A percentile compares a stretch with the other conserved stretches of the same genome.
phyloP scores from a whole-genome alignment of 176 grass and related monocot species.

The Ampelocalamus luodianensis region DNA sequence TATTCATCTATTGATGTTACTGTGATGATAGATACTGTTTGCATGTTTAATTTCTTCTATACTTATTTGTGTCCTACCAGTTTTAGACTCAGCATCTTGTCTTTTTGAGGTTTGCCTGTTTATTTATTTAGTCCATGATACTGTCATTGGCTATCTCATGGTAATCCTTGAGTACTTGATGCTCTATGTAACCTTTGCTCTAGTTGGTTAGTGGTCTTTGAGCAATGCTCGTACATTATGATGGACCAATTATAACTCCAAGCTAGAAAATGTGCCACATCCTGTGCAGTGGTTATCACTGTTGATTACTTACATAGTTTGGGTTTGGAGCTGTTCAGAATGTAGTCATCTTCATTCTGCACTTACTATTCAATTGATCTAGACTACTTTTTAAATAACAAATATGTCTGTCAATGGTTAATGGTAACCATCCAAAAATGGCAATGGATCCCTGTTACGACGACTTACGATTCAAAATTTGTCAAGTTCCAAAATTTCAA shows the following conservation, averaged over 20 bases:
- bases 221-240: neutral
- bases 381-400: neutral
- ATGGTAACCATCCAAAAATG: neutral
- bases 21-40: slow-evolving; percentile 29
- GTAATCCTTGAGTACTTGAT: slow-evolving; percentile 19
- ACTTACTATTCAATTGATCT: neutral
- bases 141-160: slow-evolving; percentile 23
- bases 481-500: neutral
- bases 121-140: slow-evolving; percentile 10
- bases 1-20: slow-evolving; percentile 24
- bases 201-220: slow-evolving; percentile 13
- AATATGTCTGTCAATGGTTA: neutral
- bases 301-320: slow-evolving; percentile 31
- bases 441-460: neutral
- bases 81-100: neutral
- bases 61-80: slow-evolving; percentile 18
- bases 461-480: slow-evolving; percentile 17
- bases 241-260: neutral
- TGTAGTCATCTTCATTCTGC: neutral
- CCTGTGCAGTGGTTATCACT: neutral
- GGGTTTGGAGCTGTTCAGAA: neutral
- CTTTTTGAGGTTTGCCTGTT: slow-evolving; percentile 1
- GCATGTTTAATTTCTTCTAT: slow-evolving; percentile 7
- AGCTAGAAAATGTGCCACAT: slow-evolving; percentile 28
- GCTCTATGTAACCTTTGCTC: neutral